phyloP scores from a whole-genome alignment of 2,329 filamentous ascomycete genomes.

The Claviceps humidiphila region DNA sequence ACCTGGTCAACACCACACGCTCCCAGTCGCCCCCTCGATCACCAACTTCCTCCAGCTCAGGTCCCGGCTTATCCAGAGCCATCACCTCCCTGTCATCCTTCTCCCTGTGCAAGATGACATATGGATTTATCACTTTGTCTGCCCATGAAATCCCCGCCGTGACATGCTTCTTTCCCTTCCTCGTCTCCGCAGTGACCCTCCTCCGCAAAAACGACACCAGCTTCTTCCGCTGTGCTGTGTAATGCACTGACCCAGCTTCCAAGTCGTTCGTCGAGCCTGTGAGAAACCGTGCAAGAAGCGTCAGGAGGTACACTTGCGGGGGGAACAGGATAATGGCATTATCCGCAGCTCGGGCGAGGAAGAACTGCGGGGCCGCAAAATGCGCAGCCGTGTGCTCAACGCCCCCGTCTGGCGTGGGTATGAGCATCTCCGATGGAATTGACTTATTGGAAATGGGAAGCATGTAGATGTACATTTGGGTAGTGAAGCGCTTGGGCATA shows the following conservation, averaged over 20 bases:
- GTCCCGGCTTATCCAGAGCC: slow-evolving; percentile 43
- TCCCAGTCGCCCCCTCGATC: slow-evolving; percentile 40
- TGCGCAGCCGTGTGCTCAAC: slow-evolving; percentile 57
- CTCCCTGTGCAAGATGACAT: slow-evolving; percentile 29
- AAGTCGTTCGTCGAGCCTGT: slow-evolving; percentile 18
- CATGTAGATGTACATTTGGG: slow-evolving; percentile 94
- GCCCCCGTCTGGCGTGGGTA: slow-evolving; percentile 60
- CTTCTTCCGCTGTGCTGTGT: slow-evolving; percentile 32
- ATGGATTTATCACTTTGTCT: slow-evolving; percentile 49
- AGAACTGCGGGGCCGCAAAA: slow-evolving; percentile 58
- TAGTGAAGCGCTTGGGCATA: slow-evolving; percentile 68
- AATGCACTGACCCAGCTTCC: slow-evolving; percentile 20
- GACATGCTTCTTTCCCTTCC: slow-evolving; percentile 23
- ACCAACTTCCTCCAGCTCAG: slow-evolving; percentile 34
- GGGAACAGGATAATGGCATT: slow-evolving; percentile 77
- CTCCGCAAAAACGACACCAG: slow-evolving; percentile 40
- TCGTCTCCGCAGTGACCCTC: slow-evolving; percentile 28
- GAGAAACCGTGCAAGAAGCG: slow-evolving; percentile 42
- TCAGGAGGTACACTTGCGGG: slow-evolving; percentile 68
- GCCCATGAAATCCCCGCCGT: slow-evolving; percentile 39
- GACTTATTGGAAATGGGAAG: slow-evolving; percentile 43
- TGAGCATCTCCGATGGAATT: slow-evolving; percentile 35
- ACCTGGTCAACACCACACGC: slow-evolving; percentile 43
- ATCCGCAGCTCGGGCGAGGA: slow-evolving; percentile 49
- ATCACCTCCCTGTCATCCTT: slow-evolving; percentile 37